Base-by-base conservation (phyloP, 768 basidiomycete species). In the Paxillus rubicundulus region DNA sequence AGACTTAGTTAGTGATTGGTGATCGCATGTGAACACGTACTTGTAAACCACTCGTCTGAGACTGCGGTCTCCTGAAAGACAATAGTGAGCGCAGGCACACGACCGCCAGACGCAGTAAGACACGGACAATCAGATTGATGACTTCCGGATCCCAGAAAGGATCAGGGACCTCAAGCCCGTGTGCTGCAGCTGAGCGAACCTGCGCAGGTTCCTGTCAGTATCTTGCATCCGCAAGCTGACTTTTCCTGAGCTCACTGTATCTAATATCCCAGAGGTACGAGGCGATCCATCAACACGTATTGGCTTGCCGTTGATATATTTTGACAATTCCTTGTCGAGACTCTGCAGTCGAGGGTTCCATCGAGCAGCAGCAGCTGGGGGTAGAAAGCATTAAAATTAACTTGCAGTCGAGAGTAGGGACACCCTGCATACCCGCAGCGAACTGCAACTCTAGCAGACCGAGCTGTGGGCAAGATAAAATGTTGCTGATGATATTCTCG, bases 31-130 rank as follows among this genome's bases (percentile, higher is more conserved):
- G 27, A 14, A 2, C 32, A 64, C 70, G 21, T 57, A 74, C 85
- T 82, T 72, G 80, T 76, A 64, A 87, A 92, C 89, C 89, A 92
- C 66, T 93, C 89, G 44, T 77, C 78, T 21, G 86, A 80, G 4
- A 89, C 83, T 17, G 87, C 89, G 49, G 75, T 74, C 70, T 92
- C 86, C 85, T 88, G 40, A 49, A 34, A 21, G 33, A 32, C 12
- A 18, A 42, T 18, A 17, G 16, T 42, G 33, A 50, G 42, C 44
- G 12, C 45, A 20, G 17, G 9, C 37, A 33, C 5, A 27, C 1
- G 34, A 24, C 33, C 21, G 3, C 17, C 18, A 21, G 43, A 14
- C 14, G 10, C 17, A 39, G 1, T 12, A 32, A 17, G 14, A 27
- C 16, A 71, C 73, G 34, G 59, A 86, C 88, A 28, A 92, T 82